These are phyloP conservation scores for Clitopilus passeckerianus DNA, from an alignment of 768 basidiomycete species.

Conservation along the genomic window DNA sequence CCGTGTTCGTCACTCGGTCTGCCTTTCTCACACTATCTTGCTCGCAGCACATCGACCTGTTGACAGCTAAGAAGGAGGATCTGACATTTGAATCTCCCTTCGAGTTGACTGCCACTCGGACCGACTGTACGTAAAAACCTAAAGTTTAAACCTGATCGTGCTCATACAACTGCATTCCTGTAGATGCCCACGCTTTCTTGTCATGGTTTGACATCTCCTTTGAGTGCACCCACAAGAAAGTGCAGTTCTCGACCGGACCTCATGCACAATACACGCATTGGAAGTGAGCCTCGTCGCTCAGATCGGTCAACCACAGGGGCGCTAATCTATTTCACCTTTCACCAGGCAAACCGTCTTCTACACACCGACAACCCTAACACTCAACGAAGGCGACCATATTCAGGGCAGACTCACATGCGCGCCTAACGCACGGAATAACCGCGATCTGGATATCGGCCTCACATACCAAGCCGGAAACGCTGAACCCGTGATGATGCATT, in stretches of 20 bases:
- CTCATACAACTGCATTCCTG: not conserved
- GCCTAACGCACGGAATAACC: slow-evolving; percentile 90
- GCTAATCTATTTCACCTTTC: not conserved
- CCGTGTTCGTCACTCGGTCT: not conserved
- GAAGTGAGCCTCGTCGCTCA: slow-evolving; percentile 60
- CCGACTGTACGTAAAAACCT: slow-evolving; percentile 73
- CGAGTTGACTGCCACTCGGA: slow-evolving; percentile 73
- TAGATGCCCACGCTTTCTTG: slow-evolving; percentile 96
- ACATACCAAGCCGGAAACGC: slow-evolving; percentile 51
- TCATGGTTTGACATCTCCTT: slow-evolving; percentile 99
- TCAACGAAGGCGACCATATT: slow-evolving; percentile 69
- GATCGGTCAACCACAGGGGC: not conserved
- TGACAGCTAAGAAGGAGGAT: slow-evolving; percentile 93
- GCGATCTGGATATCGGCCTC: slow-evolving; percentile 90
- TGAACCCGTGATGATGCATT: slow-evolving; percentile 44
- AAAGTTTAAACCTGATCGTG: too few relatives aligned
- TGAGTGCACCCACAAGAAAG: slow-evolving; percentile 92
- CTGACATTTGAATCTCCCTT: slow-evolving; percentile 83
- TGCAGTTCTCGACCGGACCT: slow-evolving; percentile 95
- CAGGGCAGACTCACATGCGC: slow-evolving; percentile 69
- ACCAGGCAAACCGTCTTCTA: slow-evolving; percentile 96
- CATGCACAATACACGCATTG: slow-evolving; percentile 96
- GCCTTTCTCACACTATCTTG: slow-evolving; percentile 5
- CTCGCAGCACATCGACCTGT: slow-evolving; percentile 77
- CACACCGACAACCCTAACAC: slow-evolving; percentile 72